These are phyloP conservation scores for Primulina eburnea DNA, from an alignment of 257 asterid species.

Conservation along the genomic window DNA sequence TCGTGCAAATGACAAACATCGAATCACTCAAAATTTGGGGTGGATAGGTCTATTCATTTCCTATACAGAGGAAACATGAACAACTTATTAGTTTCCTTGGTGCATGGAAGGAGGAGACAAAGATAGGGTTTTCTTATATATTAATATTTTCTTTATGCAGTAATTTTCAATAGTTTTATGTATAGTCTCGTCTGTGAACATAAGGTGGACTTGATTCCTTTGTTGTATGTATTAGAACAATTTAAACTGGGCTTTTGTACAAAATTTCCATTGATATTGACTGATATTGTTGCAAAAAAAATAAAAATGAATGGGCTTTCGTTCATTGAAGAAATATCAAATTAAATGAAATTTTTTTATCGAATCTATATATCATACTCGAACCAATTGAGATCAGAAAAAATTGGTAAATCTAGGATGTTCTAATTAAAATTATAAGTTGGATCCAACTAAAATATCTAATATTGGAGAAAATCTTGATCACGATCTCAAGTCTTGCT, in stretches of 20 bases:
- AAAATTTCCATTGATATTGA: too few relatives aligned
- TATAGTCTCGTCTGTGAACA: background rate
- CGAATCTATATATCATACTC: background rate
- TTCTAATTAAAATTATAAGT: slow-evolving; percentile 14
- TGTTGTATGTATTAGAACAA: background rate
- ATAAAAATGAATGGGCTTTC: too few relatives aligned
- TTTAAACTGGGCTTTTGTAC: background rate
- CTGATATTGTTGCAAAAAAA: too few relatives aligned
- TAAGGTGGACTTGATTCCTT: background rate
- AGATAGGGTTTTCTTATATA: too few relatives aligned
- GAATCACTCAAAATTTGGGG: too few relatives aligned
- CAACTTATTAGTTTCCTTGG: background rate
- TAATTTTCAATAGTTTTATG: background rate
- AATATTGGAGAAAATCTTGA: slow-evolving; percentile 17
- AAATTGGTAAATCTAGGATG: background rate
- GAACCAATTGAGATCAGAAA: background rate
- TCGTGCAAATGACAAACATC: background rate
- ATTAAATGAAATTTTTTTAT: too few relatives aligned
- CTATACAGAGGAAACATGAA: too few relatives aligned
- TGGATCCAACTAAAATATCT: slow-evolving; percentile 23
- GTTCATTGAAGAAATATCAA: too few relatives aligned
- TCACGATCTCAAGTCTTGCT: slow-evolving; percentile 18
- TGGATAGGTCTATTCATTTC: too few relatives aligned
- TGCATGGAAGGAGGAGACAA: background rate
- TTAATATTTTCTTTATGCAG: background rate